Evolutionary conservation across 768 basidiomycete genomes (phyloP).

Genomic region (Pulveroboletus sp.): DNA sequence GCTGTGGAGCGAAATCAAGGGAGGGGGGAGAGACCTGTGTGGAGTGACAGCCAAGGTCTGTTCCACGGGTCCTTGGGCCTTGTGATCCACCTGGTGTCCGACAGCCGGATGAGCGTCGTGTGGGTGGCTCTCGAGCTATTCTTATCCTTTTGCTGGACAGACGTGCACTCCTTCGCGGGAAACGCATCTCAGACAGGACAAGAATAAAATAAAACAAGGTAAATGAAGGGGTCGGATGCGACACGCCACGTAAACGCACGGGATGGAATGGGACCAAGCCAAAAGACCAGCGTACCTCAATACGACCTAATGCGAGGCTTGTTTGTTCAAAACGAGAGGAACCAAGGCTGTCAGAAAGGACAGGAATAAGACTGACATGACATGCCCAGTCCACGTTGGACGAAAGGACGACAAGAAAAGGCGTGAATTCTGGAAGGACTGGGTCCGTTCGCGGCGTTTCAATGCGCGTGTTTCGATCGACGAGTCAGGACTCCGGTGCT

Average conservation of each 20-base stretch:
- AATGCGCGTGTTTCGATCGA: slow-evolving; percentile 4
- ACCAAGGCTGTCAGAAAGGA: too few relatives aligned
- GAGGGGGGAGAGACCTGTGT: not conserved
- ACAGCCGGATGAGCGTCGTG: too few relatives aligned
- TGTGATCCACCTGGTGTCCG: not conserved
- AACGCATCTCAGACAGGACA: not conserved
- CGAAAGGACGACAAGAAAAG: too few relatives aligned
- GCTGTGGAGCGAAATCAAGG: not conserved
- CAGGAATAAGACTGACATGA: slow-evolving; percentile 8
- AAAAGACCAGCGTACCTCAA: too few relatives aligned
- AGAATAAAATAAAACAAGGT: too few relatives aligned
- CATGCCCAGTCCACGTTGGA: slow-evolving; percentile 8
- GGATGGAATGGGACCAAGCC: not conserved
- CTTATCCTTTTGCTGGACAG: not conserved
- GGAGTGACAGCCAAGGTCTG: not conserved
- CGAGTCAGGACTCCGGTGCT: too few relatives aligned
- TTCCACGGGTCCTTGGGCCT: not conserved
- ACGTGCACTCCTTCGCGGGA: not conserved
- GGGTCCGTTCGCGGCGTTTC: not conserved
- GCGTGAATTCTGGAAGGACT: not conserved
- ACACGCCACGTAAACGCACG: not conserved
- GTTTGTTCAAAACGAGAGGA: too few relatives aligned
- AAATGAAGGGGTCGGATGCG: not conserved
- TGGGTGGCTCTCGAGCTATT: not conserved
- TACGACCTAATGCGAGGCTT: too few relatives aligned